A percentile compares a stretch with the other conserved stretches of the same genome.
Conservation (phyloP, 495 filamentous ascomycete species). For the Aspergillus incahuasiensis region DNA sequence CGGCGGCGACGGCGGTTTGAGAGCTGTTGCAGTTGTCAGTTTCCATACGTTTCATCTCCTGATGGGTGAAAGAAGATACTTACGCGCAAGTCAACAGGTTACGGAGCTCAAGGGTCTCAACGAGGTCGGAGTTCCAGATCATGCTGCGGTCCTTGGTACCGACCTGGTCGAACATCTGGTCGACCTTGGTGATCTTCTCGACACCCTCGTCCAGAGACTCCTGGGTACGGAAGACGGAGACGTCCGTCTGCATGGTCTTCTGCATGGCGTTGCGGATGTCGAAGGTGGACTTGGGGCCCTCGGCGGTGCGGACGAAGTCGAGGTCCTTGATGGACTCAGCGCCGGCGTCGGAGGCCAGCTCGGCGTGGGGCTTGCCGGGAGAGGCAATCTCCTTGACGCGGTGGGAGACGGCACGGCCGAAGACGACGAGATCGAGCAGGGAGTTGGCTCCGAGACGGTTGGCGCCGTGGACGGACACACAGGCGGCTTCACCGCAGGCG, state of each 20-base stretch:
- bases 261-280: conserved; percentile 93
- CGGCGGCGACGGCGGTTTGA: conserved; percentile 83
- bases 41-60: not conserved
- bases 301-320: conserved; percentile 75
- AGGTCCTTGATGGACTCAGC: conserved; percentile 80
- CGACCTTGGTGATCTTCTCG: conserved; percentile 70
- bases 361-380: conserved; percentile 70
- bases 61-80: conserved; percentile 34
- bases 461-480: conserved; percentile 94
- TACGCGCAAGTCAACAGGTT: conserved; percentile 94
- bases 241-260: conserved; percentile 95
- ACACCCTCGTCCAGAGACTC: conserved; percentile 85
- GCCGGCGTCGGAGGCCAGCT: conserved; percentile 76
- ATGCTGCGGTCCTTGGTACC: conserved; percentile 96
- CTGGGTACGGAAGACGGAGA: conserved; percentile 95
- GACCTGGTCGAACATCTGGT: conserved; percentile 72
- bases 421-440: conserved; percentile 92
- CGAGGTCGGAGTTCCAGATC: conserved; percentile 98
- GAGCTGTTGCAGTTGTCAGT: conserved; percentile 36
- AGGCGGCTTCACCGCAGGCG: conserved; percentile 94
- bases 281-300: conserved; percentile 78
- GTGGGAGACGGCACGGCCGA: conserved; percentile 93
- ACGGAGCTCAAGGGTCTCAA: conserved; percentile 89
- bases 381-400: conserved; percentile 87
- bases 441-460: conserved; percentile 98